phyloP scores from a whole-genome alignment of 2,329 filamentous ascomycete species.

The Aschersonia sp. region DNA sequence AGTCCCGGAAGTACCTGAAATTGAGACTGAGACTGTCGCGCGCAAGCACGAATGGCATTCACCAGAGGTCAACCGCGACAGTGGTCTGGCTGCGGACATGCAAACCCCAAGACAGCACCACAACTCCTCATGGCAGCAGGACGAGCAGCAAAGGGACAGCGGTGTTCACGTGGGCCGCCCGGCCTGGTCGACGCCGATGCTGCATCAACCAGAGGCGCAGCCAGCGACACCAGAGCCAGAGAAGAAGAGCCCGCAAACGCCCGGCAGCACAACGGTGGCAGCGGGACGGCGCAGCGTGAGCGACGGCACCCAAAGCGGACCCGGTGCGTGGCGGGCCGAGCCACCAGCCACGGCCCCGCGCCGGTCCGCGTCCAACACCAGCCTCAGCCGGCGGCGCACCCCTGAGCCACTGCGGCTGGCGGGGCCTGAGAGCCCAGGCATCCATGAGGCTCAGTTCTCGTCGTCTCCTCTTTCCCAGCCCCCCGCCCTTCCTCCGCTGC shows the following conservation, averaged over 20 bases:
- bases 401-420: constrained; percentile 34
- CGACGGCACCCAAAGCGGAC: background rate
- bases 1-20: constrained; percentile 35
- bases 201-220: constrained; percentile 22
- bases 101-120: constrained; percentile 6
- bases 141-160: constrained; percentile 34
- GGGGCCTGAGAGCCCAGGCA: constrained; percentile 50
- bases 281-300: background rate
- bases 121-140: constrained; percentile 3
- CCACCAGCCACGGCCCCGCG: constrained; percentile 11
- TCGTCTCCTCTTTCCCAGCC: constrained; percentile 24
- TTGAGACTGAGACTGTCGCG: constrained; percentile 25
- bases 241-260: constrained; percentile 17
- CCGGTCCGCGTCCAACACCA: constrained; percentile 36
- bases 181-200: constrained; percentile 21
- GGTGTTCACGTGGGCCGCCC: constrained; percentile 38
- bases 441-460: constrained; percentile 16
- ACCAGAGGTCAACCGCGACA: constrained; percentile 23
- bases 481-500: constrained; percentile 40
- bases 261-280: background rate
- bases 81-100: constrained; percentile 18
- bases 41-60: constrained; percentile 9
- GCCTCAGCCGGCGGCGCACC: constrained; percentile 31
- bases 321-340: constrained; percentile 8
- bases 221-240: constrained; percentile 28